Percentiles rank a stretch among this genome's conserved stretches.
Evolutionary conservation across 2,329 filamentous ascomycete genomes (phyloP).

Genomic region (Microcyclosporella mali): DNA sequence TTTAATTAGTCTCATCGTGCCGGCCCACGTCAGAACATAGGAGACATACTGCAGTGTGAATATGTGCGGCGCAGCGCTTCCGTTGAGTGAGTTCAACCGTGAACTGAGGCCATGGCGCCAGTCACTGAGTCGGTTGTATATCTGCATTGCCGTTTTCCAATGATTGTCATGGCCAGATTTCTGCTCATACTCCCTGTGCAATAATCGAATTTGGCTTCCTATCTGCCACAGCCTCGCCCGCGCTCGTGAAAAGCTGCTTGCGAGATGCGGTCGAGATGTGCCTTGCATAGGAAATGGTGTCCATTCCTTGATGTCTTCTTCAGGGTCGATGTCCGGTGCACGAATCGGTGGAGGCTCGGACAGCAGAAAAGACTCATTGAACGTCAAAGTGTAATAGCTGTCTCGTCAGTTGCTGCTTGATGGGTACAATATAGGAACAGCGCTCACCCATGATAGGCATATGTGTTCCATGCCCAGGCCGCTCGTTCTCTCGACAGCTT

Average conservation of each 20-base stretch:
- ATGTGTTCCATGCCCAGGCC: constrained; percentile 7
- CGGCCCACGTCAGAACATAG: not conserved
- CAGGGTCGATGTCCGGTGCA: constrained; percentile 1
- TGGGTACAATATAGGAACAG: not conserved
- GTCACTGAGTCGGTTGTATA: not conserved
- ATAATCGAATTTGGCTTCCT: constrained; percentile 1
- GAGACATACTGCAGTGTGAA: constrained; percentile 8
- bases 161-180: not conserved
- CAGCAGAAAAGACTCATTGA: not conserved
- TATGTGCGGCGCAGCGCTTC: constrained; percentile 6
- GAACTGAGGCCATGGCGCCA: constrained; percentile 5
- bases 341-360: constrained; percentile 1
- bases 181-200: constrained; percentile 1
- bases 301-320: constrained; percentile 6
- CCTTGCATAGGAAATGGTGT: constrained; percentile 3
- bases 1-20: not conserved
- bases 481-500: constrained; percentile 3
- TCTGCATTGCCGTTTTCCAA: constrained; percentile 2
- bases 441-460: constrained; percentile 8
- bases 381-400: constrained; percentile 6
- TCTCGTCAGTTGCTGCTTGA: not conserved
- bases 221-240: constrained; percentile 6
- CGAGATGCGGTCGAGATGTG: constrained; percentile 3
- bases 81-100: constrained; percentile 4
- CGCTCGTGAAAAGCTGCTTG: constrained; percentile 5